Evolutionary conservation across 2,329 filamentous ascomycete genomes (phyloP).

Genomic region (Chrysosporium queenslandicum): DNA sequence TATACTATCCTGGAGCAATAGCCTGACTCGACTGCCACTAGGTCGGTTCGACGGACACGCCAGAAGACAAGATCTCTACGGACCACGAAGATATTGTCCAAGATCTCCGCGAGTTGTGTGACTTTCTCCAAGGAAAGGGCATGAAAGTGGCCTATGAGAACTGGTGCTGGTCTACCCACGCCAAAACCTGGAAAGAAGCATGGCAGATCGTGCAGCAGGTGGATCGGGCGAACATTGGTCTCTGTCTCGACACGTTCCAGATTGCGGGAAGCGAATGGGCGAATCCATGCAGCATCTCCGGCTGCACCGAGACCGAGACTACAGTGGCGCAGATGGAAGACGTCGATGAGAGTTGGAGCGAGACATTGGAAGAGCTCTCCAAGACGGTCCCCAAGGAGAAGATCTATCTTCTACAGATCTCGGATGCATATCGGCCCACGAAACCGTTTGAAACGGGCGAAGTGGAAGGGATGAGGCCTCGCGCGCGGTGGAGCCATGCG

Average conservation of each 20-base stretch:
- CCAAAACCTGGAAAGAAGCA: slow-evolving; percentile 57
- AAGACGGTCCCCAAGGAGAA: slow-evolving; percentile 54
- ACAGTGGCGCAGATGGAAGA: slow-evolving; percentile 31
- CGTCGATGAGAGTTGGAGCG: slow-evolving; percentile 43
- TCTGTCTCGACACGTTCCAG: slow-evolving; percentile 73
- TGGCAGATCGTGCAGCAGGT: slow-evolving; percentile 58
- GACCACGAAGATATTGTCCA: slow-evolving; percentile 44
- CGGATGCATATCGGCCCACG: slow-evolving; percentile 58
- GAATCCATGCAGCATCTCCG: slow-evolving; percentile 56
- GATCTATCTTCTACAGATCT: slow-evolving; percentile 66
- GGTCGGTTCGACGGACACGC: slow-evolving; percentile 56
- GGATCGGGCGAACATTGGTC: slow-evolving; percentile 55
- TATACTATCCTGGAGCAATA: background rate
- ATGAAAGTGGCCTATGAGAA: slow-evolving; percentile 66
- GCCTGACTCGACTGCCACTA: slow-evolving; percentile 21
- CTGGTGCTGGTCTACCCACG: slow-evolving; percentile 69
- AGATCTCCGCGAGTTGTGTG: slow-evolving; percentile 55
- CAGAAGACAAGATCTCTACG: slow-evolving; percentile 43
- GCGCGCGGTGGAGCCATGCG: slow-evolving; percentile 61
- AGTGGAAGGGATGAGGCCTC: slow-evolving; percentile 47
- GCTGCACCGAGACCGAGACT: slow-evolving; percentile 41
- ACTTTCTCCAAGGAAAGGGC: slow-evolving; percentile 48
- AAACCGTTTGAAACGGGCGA: slow-evolving; percentile 46
- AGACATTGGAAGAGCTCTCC: slow-evolving; percentile 48
- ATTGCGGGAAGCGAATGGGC: slow-evolving; percentile 62